These are phyloP conservation scores for Lentinula aciculospora DNA, from an alignment of 768 basidiomycete species.

Conservation along the genomic window DNA sequence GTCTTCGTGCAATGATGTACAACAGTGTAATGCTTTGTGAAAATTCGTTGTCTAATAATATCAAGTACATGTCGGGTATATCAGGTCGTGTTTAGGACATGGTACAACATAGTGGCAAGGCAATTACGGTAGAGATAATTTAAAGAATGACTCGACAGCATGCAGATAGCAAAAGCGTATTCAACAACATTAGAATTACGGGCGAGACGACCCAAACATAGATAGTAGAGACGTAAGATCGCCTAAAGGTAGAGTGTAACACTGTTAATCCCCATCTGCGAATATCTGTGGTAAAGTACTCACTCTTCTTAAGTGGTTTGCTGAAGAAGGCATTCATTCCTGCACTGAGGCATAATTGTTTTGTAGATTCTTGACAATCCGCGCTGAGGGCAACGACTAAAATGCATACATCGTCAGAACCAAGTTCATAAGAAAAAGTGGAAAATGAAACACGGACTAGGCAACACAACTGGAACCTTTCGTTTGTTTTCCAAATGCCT, in stretches of 20 bases:
- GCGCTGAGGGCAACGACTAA: conserved; percentile 70
- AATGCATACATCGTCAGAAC: neutral
- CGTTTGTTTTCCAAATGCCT: conserved; percentile 53
- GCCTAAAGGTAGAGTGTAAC: too few relatives aligned
- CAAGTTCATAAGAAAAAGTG: neutral
- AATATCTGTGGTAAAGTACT: conserved; percentile 8
- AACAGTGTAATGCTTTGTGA: neutral
- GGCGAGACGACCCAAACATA: conserved; percentile 36
- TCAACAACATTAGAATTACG: neutral
- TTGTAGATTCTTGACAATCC: conserved; percentile 73
- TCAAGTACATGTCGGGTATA: neutral
- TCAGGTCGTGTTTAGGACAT: neutral
- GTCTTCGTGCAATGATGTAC: neutral
- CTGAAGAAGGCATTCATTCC: conserved; percentile 77
- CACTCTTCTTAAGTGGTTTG: conserved; percentile 64
- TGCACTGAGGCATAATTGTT: conserved; percentile 68
- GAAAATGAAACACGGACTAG: conserved; percentile 37
- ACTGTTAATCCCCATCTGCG: too few relatives aligned
- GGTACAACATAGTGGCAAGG: neutral
- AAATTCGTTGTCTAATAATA: neutral
- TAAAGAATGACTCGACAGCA: neutral
- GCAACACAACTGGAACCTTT: conserved; percentile 43
- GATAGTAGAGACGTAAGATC: conserved; percentile 50
- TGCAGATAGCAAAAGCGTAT: neutral
- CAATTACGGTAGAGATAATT: neutral